phyloP scores from a whole-genome alignment of 2,329 filamentous ascomycete species.

The Neofusicoccum kwambonambiense region DNA sequence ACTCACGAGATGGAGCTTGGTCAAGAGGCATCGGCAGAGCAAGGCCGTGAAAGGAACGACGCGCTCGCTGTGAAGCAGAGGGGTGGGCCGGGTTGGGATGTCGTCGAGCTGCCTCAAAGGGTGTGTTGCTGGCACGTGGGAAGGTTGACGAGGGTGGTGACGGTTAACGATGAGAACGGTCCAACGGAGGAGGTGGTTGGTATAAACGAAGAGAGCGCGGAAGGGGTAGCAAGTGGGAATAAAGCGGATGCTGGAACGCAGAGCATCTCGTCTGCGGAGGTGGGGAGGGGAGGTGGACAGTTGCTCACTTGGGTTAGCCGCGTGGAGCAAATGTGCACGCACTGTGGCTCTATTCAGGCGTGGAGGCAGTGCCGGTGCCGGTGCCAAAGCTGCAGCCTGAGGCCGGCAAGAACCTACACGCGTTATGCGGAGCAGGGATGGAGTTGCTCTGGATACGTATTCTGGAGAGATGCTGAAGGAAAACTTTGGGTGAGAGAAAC shows the following conservation, averaged over 20 bases:
- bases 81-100: constrained; percentile 18
- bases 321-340: constrained; percentile 33
- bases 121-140: constrained; percentile 37
- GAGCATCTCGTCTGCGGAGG: background rate
- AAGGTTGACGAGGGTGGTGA: constrained; percentile 26
- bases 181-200: background rate
- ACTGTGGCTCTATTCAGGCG: constrained; percentile 31
- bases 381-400: constrained; percentile 33
- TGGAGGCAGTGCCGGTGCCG: constrained; percentile 29
- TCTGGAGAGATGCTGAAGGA: constrained; percentile 4
- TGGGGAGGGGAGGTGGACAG: background rate
- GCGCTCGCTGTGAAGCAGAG: background rate
- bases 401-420: constrained; percentile 30
- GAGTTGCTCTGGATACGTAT: background rate
- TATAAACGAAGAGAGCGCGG: no score
- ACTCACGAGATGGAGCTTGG: no score
- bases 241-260: no score
- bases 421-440: constrained; percentile 22
- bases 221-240: no score
- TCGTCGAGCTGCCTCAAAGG: constrained; percentile 30
- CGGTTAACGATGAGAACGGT: constrained; percentile 14
- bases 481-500: constrained; percentile 27
- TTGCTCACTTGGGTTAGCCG: constrained; percentile 26
- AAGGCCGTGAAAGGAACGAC: background rate
- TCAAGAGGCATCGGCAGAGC: no score